phyloP scores from a whole-genome alignment of 1,139 yeast species.

The Geotrichum cucujoidarum region DNA sequence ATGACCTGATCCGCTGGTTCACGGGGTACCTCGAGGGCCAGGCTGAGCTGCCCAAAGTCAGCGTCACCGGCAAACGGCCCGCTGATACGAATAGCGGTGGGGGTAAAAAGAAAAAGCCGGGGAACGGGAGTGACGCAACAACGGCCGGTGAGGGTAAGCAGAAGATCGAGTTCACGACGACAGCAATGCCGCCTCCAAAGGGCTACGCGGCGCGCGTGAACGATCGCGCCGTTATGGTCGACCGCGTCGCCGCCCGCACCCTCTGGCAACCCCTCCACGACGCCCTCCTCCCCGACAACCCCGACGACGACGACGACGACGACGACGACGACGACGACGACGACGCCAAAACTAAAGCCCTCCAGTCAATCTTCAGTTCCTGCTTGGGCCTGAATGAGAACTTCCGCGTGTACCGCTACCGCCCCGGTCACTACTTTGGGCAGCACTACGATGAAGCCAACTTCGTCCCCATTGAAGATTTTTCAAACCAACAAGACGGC shows the following conservation, averaged over 20 bases:
- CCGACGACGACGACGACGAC: slow-evolving; percentile 20
- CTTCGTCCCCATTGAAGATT: slow-evolving; percentile 29
- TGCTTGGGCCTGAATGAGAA: slow-evolving; percentile 57
- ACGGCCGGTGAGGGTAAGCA: not conserved
- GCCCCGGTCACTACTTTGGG: slow-evolving; percentile 57
- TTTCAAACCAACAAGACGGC: not conserved
- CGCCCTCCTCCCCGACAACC: slow-evolving; percentile 7
- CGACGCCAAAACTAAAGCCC: not conserved
- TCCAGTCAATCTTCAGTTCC: slow-evolving; percentile 34
- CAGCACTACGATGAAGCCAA: slow-evolving; percentile 63
- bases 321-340: slow-evolving; percentile 9
- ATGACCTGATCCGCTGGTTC: slow-evolving; percentile 39
- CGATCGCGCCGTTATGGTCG: slow-evolving; percentile 47
- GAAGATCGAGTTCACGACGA: slow-evolving; percentile 20
- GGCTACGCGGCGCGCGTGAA: slow-evolving; percentile 58
- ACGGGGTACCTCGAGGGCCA: slow-evolving; percentile 33
- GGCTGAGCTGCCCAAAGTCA: slow-evolving; percentile 26
- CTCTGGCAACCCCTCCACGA: slow-evolving; percentile 46
- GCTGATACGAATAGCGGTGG: slow-evolving; percentile 29
- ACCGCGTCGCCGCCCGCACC: slow-evolving; percentile 39
- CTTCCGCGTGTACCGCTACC: slow-evolving; percentile 52
- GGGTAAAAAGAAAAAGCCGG: not conserved
- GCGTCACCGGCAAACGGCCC: slow-evolving; percentile 44
- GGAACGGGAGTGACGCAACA: not conserved
- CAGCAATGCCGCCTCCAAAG: slow-evolving; percentile 29